phyloP scores from a whole-genome alignment of 352 stramenopile species.

The Pythium sp. region DNA sequence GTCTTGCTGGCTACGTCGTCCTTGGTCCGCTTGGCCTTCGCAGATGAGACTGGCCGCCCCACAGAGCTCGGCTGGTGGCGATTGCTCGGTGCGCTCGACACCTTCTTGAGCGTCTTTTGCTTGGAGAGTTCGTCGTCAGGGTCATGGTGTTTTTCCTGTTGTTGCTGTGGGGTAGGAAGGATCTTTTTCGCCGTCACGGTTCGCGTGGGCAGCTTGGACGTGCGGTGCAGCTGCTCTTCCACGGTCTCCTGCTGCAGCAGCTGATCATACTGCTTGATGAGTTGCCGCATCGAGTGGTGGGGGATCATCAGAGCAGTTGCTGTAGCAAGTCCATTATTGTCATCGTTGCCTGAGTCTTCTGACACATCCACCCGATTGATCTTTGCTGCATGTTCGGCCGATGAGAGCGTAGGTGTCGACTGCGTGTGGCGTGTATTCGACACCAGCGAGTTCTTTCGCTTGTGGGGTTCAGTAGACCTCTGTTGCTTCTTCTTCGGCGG shows the following conservation, averaged over 20 bases:
- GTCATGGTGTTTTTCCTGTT: not conserved
- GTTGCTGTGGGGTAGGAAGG: not conserved
- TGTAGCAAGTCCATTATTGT: not conserved
- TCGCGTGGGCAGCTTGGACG: conserved; percentile 20
- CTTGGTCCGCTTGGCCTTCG: conserved; percentile 6
- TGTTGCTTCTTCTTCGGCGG: conserved; percentile 6
- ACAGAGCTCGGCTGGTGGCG: not conserved
- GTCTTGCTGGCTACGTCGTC: not conserved
- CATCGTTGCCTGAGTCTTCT: not conserved
- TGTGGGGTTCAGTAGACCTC: not conserved
- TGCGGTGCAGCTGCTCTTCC: conserved; percentile 26
- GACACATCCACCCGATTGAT: not conserved
- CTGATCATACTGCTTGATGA: conserved; percentile 49
- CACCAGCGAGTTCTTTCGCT: conserved; percentile 15
- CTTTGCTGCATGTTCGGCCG: not conserved
- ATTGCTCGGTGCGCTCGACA: conserved; percentile 12
- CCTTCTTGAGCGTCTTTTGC: conserved; percentile 11
- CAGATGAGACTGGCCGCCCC: conserved; percentile 5
- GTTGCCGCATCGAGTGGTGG: conserved; percentile 32
- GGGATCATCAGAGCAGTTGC: not conserved
- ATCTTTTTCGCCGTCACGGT: not conserved
- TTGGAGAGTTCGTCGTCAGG: not conserved
- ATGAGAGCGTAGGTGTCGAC: conserved; percentile 1
- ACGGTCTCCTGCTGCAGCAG: conserved; percentile 29
- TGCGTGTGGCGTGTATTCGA: not conserved